These are phyloP conservation scores for Hypoxylon fuscum DNA, from an alignment of 495 filamentous ascomycete species.

Conservation along the genomic window DNA sequence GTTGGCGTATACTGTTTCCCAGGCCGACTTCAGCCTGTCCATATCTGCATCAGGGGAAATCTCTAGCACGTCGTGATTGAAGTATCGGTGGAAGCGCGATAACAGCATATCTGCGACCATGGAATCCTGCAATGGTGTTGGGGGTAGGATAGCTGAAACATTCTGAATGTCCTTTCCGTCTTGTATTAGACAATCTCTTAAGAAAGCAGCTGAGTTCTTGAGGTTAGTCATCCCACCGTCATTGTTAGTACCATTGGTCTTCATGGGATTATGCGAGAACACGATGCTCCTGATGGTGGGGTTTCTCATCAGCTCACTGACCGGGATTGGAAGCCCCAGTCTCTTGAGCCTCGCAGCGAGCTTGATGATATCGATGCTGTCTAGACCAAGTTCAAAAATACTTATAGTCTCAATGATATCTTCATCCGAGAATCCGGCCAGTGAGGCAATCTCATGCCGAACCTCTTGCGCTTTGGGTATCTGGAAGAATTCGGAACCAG, in stretches of 20 bases:
- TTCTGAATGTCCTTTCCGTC: conserved; percentile 21
- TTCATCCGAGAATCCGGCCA: conserved; percentile 62
- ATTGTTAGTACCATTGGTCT: background rate
- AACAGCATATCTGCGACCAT: conserved; percentile 80
- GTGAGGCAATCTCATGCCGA: conserved; percentile 65
- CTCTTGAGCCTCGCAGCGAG: conserved; percentile 71
- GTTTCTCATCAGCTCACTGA: conserved; percentile 74
- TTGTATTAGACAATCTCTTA: conserved; percentile 18
- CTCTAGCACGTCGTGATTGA: conserved; percentile 77
- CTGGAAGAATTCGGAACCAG: conserved; percentile 61
- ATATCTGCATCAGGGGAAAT: conserved; percentile 60
- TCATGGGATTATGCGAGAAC: background rate
- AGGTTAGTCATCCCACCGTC: conserved; percentile 1
- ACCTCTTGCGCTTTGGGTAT: conserved; percentile 57
- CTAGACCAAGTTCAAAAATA: conserved; percentile 70
- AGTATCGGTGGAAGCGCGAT: conserved; percentile 74
- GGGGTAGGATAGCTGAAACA: conserved; percentile 65
- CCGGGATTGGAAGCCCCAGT: conserved; percentile 64
- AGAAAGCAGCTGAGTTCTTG: conserved; percentile 12
- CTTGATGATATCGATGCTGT: conserved; percentile 76
- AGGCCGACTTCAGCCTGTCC: conserved; percentile 64
- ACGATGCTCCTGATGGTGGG: conserved; percentile 68
- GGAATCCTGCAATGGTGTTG: conserved; percentile 81
- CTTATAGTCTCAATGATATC: conserved; percentile 64
- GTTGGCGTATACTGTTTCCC: conserved; percentile 62